Evolutionary conservation across 2,329 filamentous ascomycete genomes (phyloP), one percentile per base, ranked within the genome.

Genomic region (Conoideocrella luteorostrata): DNA sequence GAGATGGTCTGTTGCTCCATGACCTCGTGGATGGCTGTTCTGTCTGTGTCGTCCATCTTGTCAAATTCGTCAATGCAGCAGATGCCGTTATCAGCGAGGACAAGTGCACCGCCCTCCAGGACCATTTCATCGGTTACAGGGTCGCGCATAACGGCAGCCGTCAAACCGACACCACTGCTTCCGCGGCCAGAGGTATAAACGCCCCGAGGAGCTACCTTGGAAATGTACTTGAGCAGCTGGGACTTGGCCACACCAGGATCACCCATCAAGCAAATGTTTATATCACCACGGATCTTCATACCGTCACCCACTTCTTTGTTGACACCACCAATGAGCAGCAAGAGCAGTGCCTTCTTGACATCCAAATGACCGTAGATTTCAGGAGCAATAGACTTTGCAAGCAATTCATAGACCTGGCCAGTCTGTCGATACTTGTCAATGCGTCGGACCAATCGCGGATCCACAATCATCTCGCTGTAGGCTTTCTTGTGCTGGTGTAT

Each of bases 181-280:
- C 86, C 86, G 54, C 86, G 84, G 49, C 86, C 86, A 4, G 85
- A 87, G 5, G 86, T 90, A 67, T 90, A 90, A 11, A 90, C 84
- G 56, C 89, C 90, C 50, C 93, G 87, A 49, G 93, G 93, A 2
- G 93, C 91, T 23, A 98, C 93, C 70, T 98, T 97, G 52, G 89
- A 88, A 61, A 98, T 97, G 65, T 98, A 98, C 69, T 96, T 97
- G 53, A 98, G 77, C 53, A 98, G 72, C 71, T 98, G 93, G 29
- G 93, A 98, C 71, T 98, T 98, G 70, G 93, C 93, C 61, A 98
- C 93, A 88, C 93, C 93, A 62, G 93, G 93, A 60, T 98, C 93
- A 75, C 93, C 93, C 93, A 98, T 98, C 59, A 98, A 71, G 64
- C 93, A 97, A 50, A 98, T 84, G 68, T 98, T 98, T 72, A 98